phyloP scores from a whole-genome alignment of 2,329 filamentous ascomycete species.

The Parastagonospora nodorum region DNA sequence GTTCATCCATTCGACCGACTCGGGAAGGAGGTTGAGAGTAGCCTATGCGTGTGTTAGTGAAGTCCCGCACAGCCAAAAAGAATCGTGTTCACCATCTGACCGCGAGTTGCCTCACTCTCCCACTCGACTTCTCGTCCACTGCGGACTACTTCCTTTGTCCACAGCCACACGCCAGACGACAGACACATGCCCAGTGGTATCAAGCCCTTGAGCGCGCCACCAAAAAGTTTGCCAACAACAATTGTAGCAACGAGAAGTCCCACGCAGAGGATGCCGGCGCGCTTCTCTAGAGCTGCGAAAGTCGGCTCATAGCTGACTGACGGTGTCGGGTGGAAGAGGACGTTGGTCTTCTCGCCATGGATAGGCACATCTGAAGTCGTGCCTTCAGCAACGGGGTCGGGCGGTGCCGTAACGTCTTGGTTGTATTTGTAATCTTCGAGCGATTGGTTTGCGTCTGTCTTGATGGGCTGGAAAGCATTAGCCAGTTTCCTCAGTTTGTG shows the following conservation, averaged over 20 bases:
- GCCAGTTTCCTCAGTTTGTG: background rate
- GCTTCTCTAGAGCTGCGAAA: constrained; percentile 75
- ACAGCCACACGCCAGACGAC: constrained; percentile 80
- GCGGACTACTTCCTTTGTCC: constrained; percentile 84
- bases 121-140: constrained; percentile 85
- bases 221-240: constrained; percentile 78
- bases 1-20: constrained; percentile 95
- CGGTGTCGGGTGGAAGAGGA: constrained; percentile 93
- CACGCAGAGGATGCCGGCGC: constrained; percentile 71
- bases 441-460: constrained; percentile 72
- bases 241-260: constrained; percentile 76
- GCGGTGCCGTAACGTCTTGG: constrained; percentile 89
- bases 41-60: constrained; percentile 55
- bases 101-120: constrained; percentile 83
- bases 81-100: constrained; percentile 65
- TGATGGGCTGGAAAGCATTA: constrained; percentile 58
- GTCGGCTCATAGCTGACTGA: constrained; percentile 89
- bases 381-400: constrained; percentile 80
- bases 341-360: constrained; percentile 93
- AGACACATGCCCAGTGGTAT: constrained; percentile 75
- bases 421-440: constrained; percentile 80
- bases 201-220: constrained; percentile 75
- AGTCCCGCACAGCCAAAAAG: background rate
- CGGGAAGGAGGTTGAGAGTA: constrained; percentile 85
- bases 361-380: constrained; percentile 94